phyloP scores from a whole-genome alignment of 169 alveolate genomes.

The Plasmodium adleri region DNA sequence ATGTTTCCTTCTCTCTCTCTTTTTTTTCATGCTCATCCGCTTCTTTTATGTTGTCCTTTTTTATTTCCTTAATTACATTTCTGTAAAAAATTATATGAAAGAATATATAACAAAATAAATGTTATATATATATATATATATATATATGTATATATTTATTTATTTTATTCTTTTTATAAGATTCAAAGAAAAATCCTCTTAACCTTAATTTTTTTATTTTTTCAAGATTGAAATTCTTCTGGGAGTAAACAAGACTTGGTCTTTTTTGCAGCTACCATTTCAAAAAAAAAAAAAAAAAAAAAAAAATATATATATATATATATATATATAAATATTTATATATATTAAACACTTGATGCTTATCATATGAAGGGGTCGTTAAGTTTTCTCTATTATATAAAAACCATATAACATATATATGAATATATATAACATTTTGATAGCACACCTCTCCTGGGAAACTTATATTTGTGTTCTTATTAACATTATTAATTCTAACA shows the following conservation, averaged over 20 bases:
- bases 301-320: background rate
- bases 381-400: background rate
- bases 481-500: conserved; percentile 3
- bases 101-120: background rate
- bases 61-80: conserved; percentile 56
- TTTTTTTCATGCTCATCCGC: conserved; percentile 75
- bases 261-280: conserved; percentile 35
- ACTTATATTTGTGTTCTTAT: conserved; percentile 4
- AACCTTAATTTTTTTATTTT: conserved; percentile 65
- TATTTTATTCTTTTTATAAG: background rate
- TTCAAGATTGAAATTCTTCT: conserved; percentile 43
- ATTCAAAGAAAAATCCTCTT: background rate
- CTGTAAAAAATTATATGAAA: conserved; percentile 10
- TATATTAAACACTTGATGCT: background rate
- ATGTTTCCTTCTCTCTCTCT: conserved; percentile 79
- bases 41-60: conserved; percentile 62
- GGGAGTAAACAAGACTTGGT: conserved; percentile 10
- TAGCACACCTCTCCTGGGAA: too few species aligned
- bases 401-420: background rate
- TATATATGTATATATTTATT: background rate
- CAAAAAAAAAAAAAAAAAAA: conserved; percentile 9
- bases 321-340: background rate
- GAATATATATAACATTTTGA: background rate
- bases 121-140: background rate
- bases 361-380: background rate